These are phyloP conservation scores for Clarireedia paspali DNA, from an alignment of 2,329 filamentous ascomycete species.

Conservation along the genomic window DNA sequence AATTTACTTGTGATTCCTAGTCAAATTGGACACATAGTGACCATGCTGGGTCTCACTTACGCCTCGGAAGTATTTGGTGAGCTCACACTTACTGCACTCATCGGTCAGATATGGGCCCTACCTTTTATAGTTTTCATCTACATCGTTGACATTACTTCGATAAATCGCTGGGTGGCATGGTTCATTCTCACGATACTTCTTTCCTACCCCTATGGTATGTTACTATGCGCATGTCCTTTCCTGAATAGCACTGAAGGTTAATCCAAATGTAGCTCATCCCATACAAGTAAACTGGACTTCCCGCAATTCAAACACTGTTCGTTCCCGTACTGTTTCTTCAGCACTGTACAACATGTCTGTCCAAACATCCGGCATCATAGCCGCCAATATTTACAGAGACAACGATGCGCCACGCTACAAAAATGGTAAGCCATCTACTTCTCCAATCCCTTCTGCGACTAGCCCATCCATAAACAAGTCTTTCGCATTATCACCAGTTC, in stretches of 20 bases:
- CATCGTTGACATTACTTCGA: conserved; percentile 31
- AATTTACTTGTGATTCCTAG: conserved; percentile 57
- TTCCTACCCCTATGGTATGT: conserved; percentile 34
- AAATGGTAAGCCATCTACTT: conserved; percentile 15
- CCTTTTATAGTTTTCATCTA: conserved; percentile 44
- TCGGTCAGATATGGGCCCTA: conserved; percentile 51
- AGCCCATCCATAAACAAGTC: no score
- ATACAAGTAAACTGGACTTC: conserved; percentile 43
- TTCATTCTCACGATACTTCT: conserved; percentile 36
- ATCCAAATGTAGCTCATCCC: conserved; percentile 32
- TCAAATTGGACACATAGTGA: conserved; percentile 40
- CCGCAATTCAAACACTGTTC: conserved; percentile 53
- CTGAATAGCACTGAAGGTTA: not conserved
- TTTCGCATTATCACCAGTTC: no score
- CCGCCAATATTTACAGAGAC: conserved; percentile 33
- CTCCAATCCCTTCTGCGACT: no score
- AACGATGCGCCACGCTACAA: conserved; percentile 40
- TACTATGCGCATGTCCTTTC: not conserved
- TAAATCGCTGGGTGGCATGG: conserved; percentile 37
- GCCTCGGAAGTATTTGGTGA: conserved; percentile 39
- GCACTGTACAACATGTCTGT: conserved; percentile 55
- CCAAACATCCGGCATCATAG: conserved; percentile 35
- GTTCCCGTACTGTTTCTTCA: conserved; percentile 53
- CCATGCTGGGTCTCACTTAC: conserved; percentile 30
- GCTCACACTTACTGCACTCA: conserved; percentile 40